Base-by-base conservation (phyloP, 441 rosid species). In the Brassica balearica region DNA sequence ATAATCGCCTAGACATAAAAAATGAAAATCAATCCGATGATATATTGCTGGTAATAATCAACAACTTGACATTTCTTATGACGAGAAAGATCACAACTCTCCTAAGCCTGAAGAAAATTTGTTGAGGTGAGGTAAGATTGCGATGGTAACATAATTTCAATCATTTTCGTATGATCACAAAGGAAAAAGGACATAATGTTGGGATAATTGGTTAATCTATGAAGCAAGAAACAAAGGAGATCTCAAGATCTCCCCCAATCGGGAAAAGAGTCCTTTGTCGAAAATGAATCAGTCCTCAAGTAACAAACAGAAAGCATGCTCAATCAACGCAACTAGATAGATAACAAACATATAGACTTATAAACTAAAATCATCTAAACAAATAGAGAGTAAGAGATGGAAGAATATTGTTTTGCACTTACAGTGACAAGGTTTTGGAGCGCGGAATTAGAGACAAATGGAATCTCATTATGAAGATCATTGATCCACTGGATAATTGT, bases 381-480 rank as follows among this genome's bases (percentile, higher is more conserved):
- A 34, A 10, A 56, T 9, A 53, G 2, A 12, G 17, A 12, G 1
- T 9, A 12, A 5, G 43, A 38, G 25, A 8, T 8, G 11, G 6
- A 5, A 11, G 55, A 19, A 32, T 27, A 7, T 8, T 36, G 2
- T 19, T 12, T 71, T 11, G 14, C 1, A 0, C 79, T 55, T 71
- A 88, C 88, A 84, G 71, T 43, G 11, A 62, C 29, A n/a, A 88
- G 90, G 56, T 78, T 46, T 0, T 56, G 51, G 20, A 88, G 83
- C 3, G 91, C 83, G 0, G 8, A 36, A 17, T 85, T 80, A 38
- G 76, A 71, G 36, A 66, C 58, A 20, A 8, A 19, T 67, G 6
- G 10, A 62, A 11, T 23, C 0, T 23, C n/a, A 15, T 1, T 51
- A 0, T 78, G 72, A 23, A 88, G 71, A 51, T 74, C 84, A 10